Evolutionary conservation across 345 rosid species (phyloP), one percentile per base, ranked within the genome.

Genomic region (Eucalyptus pumila): DNA sequence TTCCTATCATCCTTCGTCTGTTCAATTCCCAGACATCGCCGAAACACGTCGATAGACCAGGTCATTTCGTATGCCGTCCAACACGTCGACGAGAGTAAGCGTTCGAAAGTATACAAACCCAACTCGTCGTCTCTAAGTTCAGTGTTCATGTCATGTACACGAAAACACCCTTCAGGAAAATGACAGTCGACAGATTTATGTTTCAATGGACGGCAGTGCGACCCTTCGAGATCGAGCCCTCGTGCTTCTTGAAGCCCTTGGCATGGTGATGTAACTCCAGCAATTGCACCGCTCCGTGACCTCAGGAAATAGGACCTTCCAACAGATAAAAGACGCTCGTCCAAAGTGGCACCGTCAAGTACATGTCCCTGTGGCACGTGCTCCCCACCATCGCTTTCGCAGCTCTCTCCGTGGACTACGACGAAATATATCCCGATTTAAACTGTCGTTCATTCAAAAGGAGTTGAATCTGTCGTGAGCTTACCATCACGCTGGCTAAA

Each of bases 1-100:
- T 37, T 89, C 44, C 87, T 45, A 92, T 44, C 91, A 92, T 49
- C 94, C 95, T 1, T 85, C 87, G 21, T 87, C 92, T 27, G 89
- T 92, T 60, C 89, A 88, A 37, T 54, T 90, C 3, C 88, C 88
- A 1, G 90, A 91, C 49, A 85, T 62, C 37, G 34, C 72, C 34
- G 37, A 30, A 62, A 30, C 34, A 30, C 7, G 34, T 30, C 9
- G 34, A 13, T 62, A 14, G 17, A 62, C 34, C 72, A 62, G 37
- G 9, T 65, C 72, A n/a, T 65, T 30, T 65, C 19, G 9, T 2
- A n/a, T 65, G 72, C 19, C 2, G 56, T 52, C 56, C 56, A 17
- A 52, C 56, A 52, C 23, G 24, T 52, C 4, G 24, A 3, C 24
- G 24, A 52, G 56, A 52, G 56, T 52, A 52, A 52, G 56, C 24